Conservation (phyloP, 371 early-diverging fungal genomes). For the Mucor plumbeus region DNA sequence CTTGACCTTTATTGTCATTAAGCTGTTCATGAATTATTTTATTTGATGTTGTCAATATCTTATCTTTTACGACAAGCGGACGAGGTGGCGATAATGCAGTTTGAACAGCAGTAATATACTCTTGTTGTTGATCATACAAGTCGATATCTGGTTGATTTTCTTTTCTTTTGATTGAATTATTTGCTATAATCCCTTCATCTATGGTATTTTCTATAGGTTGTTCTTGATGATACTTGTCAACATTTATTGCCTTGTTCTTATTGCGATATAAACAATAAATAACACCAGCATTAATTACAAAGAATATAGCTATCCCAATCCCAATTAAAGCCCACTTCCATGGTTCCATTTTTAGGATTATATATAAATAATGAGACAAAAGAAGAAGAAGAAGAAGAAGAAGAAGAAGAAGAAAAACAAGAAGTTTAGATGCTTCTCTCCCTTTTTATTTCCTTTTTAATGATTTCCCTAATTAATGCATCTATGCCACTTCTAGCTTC, state of each 20-base stretch:
- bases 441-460: background rate
- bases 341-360: constrained; percentile 3
- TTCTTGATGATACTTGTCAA: background rate
- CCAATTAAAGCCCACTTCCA: constrained; percentile 24
- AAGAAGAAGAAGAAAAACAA: background rate
- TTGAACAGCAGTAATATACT: background rate
- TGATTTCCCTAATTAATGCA: background rate
- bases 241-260: background rate
- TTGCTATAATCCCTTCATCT: background rate
- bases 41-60: background rate
- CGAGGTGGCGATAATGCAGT: constrained; percentile 20
- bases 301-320: constrained; percentile 3
- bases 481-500: no score
- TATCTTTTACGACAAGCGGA: background rate
- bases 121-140: background rate
- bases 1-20: no score
- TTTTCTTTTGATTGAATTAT: background rate
- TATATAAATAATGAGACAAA: background rate
- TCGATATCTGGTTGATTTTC: background rate
- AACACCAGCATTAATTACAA: background rate
- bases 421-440: background rate
- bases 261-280: background rate
- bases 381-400: background rate
- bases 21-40: background rate
- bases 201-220: background rate